A percentile compares a stretch with the other conserved stretches of the same genome.
phyloP scores from a whole-genome alignment of 371 early-diverging fungal species.

The Apophysomyces trapeziformis region DNA sequence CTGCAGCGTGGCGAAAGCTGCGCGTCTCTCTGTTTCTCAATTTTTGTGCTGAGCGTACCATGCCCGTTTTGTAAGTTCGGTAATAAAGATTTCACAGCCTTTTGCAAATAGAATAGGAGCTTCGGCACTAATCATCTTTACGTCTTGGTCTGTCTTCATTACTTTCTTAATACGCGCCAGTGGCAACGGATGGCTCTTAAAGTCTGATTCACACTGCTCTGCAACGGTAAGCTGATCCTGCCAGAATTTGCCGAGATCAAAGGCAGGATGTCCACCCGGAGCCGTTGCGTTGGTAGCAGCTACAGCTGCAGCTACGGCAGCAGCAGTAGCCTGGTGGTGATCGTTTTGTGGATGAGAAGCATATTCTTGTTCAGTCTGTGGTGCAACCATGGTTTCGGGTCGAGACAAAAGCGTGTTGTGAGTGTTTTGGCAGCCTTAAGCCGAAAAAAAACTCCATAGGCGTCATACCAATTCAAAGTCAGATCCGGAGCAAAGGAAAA shows the following conservation, averaged over 20 bases:
- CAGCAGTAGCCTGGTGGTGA: slow-evolving; percentile 9
- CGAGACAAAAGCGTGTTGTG: too few relatives aligned
- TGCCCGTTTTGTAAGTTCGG: slow-evolving; percentile 95
- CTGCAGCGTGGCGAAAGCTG: too few relatives aligned
- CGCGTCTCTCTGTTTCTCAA: too few relatives aligned
- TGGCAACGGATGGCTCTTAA: slow-evolving; percentile 94
- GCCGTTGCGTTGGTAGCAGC: slow-evolving; percentile 4
- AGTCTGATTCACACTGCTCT: slow-evolving; percentile 66
- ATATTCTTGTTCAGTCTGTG: slow-evolving; percentile 8
- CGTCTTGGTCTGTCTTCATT: slow-evolving; percentile 99
- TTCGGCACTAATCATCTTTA: slow-evolving; percentile 83
- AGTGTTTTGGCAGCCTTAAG: not conserved
- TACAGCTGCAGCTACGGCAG: slow-evolving; percentile 8
- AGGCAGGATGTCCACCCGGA: slow-evolving; percentile 46
- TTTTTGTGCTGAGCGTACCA: slow-evolving; percentile 59
- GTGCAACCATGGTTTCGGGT: slow-evolving; percentile 7
- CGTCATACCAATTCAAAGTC: not conserved
- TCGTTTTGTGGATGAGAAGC: not conserved
- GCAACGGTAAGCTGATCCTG: slow-evolving; percentile 46
- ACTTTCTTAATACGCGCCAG: slow-evolving; percentile 99
- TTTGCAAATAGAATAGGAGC: slow-evolving; percentile 98
- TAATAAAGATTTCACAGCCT: slow-evolving; percentile 97
- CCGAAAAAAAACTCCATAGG: not conserved
- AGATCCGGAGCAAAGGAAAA: slow-evolving; percentile 8
- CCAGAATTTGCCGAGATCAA: slow-evolving; percentile 54